Base-by-base conservation (phyloP, 2,329 filamentous ascomycete species). In the Mycocentrospora acerina region DNA sequence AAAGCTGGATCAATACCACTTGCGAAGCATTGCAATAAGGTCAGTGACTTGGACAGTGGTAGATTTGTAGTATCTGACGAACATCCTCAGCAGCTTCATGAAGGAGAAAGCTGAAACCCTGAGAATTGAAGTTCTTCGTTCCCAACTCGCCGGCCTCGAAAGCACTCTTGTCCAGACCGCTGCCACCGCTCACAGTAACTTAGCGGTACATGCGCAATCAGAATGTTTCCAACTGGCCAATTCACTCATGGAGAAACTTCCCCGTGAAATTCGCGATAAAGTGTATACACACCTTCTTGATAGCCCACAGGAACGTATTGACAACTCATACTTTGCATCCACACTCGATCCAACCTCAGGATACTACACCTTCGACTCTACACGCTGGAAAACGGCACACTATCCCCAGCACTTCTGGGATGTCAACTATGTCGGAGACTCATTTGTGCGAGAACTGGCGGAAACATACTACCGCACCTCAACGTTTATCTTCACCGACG, bases 401-500 rank as follows among this genome's bases (percentile, higher is more conserved):
- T 53, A 51, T 9, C 50, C 51, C 0, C 40, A 46, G 15, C 47
- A 55, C 28, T 55, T 46, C 32, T 55, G 53, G 51, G 24, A 40
- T 8, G 26, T 28, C 2, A 24, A 38, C 0, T 52, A 48, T 13
- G 44, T 52, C 0, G 38, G 43, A 0, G 4, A 28, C 1, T 24
- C 22, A 1, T 49, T 55, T 4, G 37, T 43, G 11, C 37, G 29
- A 3, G 53, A 57, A 27, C 34, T 57, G 2, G 35, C 40, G 2
- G 46, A 55, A 4, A 52, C 46, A 14, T 50, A 57, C 33, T 53
- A 52, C 9, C 45, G 38, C n/a, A 55, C 44, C 2, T 52, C 47
- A 1, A 52, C 40, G 1, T 57, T 57, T 16, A 13, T 50, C 2
- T 57, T 57, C 17, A 40, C 41, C 19, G 47, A 52, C 12, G 47